A percentile compares a stretch with the other conserved stretches of the same genome.
Conservation (phyloP, 179 eudicot species). For the Sideroxylon spinosum region DNA sequence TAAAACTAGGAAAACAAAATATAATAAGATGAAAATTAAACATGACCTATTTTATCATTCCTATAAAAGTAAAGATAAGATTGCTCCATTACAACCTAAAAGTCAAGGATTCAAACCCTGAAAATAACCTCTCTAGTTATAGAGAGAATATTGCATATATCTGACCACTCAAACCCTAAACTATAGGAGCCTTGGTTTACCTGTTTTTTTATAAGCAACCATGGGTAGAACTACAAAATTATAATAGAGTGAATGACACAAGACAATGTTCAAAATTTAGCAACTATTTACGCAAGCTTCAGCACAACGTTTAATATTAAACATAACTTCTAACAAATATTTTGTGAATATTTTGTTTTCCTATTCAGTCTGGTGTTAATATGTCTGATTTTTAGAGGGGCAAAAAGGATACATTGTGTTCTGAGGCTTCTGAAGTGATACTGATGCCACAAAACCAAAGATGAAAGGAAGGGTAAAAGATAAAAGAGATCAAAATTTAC, state of each 20-base stretch:
- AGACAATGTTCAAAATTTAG: not conserved
- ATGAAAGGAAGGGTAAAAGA: no score
- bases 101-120: no score
- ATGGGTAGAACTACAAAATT: not conserved
- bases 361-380: not conserved
- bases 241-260: no score
- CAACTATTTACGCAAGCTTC: conserved; percentile 7
- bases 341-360: not conserved
- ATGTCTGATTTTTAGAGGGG: not conserved
- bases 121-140: no score
- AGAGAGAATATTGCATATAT: no score
- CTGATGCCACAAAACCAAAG: no score
- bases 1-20: conserved; percentile 12
- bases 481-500: no score
- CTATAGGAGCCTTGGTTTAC: no score
- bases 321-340: not conserved
- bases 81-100: no score
- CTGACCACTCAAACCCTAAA: no score
- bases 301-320: not conserved
- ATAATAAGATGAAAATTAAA: not conserved
- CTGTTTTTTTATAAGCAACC: not conserved
- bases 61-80: no score
- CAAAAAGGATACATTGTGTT: not conserved
- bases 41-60: not conserved
- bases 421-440: not conserved